phyloP scores from a whole-genome alignment of 768 basidiomycete genomes.

The Phlebiopsis flavidoalba region DNA sequence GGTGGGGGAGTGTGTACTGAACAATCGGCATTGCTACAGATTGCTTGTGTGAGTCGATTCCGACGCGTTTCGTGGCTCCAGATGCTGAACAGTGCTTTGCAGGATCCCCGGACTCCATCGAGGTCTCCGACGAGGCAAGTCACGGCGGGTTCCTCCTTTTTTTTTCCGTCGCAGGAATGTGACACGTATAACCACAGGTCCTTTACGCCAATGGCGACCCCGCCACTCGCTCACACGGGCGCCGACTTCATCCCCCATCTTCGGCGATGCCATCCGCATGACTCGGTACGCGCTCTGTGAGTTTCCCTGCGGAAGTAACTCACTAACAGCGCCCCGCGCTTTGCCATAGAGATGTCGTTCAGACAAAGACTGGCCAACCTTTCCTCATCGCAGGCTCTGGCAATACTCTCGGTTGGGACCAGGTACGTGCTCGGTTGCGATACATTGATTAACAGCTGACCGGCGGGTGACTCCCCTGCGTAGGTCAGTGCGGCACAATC shows the following conservation, averaged over 20 bases:
- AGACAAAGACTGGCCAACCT: conserved; percentile 76
- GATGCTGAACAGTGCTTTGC: conserved; percentile 13
- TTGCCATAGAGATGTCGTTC: conserved; percentile 59
- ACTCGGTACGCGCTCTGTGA: conserved; percentile 44
- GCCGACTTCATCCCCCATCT: conserved; percentile 83
- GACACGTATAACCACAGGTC: conserved; percentile 42
- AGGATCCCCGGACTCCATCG: conserved; percentile 53
- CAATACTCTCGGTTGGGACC: conserved; percentile 97
- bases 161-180: background rate
- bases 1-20: background rate
- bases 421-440: conserved; percentile 38
- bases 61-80: background rate
- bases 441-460: background rate
- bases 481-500: conserved; percentile 87
- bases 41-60: conserved; percentile 22
- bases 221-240: conserved; percentile 84
- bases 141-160: no score
- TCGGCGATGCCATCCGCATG: conserved; percentile 87
- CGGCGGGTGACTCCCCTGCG: conserved; percentile 1
- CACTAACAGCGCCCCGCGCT: background rate
- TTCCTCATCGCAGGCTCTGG: conserved; percentile 94
- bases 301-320: background rate
- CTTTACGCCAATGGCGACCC: conserved; percentile 92
- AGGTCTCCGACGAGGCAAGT: conserved; percentile 54
- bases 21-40: background rate